Base-by-base conservation (phyloP, 2,329 filamentous ascomycete genomes). In the Sordariomycetes sp. region DNA sequence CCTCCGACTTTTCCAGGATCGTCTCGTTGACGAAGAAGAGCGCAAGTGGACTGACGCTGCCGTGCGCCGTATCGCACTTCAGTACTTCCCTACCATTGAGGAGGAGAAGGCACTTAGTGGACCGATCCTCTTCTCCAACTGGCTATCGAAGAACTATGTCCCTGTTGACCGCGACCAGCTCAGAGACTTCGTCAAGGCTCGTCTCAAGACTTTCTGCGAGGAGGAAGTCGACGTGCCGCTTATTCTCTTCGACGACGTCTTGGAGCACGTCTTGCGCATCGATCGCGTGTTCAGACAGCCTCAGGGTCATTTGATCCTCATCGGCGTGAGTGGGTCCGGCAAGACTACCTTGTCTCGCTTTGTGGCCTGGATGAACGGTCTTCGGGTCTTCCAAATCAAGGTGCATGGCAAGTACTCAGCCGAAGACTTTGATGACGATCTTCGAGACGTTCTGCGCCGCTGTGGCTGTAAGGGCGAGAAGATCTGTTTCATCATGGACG, bases 401-500 rank as follows among this genome's bases (percentile, higher is more conserved):
- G 92, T 98, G 0, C 92, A 99, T 51, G 92, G 92, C 44, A 95
- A 90, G 55, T 99, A 98, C 62, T 95, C 92, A 12, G 85, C 85
- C 2, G 92, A 96, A 54, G 92, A 99, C 62, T 99, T 99, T 53
- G 92, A 99, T 53, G 93, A 99, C 38, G 92, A 99, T 57, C 68
- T 99, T 23, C 78, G 93, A 44, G 90, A 88, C 53, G 92, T 99
- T 8, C 75, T 99, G 26, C 82, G 92, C 30, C 78, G 92, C 37
- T 93, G 86, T 47, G 92, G 92, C 42, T 96, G 90, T 67, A 95
- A 95, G 67, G 92, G 92, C 23, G 92, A 99, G 57, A 96, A 96
- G 69, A 94, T 99, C 32, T 98, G 93, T 64, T 99, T 99, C 68
- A 95, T 99, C 66, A 96, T 99, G 88, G 92, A 99, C 55, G 92